Evolutionary conservation across 257 asterid species (phyloP).

Genomic region (Gynochthodes officinalis): DNA sequence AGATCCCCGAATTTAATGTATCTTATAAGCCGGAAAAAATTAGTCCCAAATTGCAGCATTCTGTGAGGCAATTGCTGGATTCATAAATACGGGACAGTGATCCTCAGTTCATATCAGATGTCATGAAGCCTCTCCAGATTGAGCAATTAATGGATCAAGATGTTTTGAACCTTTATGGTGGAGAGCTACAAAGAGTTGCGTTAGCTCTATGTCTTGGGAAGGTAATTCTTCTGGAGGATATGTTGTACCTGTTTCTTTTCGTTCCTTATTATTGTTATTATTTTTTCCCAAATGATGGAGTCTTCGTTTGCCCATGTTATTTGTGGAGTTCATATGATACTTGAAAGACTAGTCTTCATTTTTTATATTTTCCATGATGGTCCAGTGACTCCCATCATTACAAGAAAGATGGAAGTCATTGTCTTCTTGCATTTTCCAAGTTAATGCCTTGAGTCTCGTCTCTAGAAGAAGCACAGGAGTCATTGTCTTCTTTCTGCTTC

Average conservation of each 20-base stretch:
- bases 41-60: slow-evolving; percentile 67
- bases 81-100: slow-evolving; percentile 77
- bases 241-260: background rate
- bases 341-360: too few relatives aligned
- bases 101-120: slow-evolving; percentile 94
- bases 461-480: background rate
- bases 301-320: too few relatives aligned
- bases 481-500: background rate
- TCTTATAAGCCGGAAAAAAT: slow-evolving; percentile 98
- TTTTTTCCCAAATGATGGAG: background rate
- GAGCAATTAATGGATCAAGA: slow-evolving; percentile 98
- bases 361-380: background rate
- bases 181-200: slow-evolving; percentile 98
- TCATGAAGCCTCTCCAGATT: slow-evolving; percentile 95
- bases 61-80: slow-evolving; percentile 80
- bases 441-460: too few relatives aligned
- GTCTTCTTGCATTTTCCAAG: background rate
- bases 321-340: background rate
- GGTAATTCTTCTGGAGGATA: slow-evolving; percentile 35
- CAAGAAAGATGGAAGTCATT: background rate
- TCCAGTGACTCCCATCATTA: background rate
- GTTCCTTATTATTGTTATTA: background rate
- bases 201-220: slow-evolving; percentile 91
- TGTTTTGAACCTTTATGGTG: slow-evolving; percentile 96
- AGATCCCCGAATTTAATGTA: slow-evolving; percentile 93